phyloP scores from a whole-genome alignment of 768 basidiomycete genomes.

The Pisolithus marmoratus region DNA sequence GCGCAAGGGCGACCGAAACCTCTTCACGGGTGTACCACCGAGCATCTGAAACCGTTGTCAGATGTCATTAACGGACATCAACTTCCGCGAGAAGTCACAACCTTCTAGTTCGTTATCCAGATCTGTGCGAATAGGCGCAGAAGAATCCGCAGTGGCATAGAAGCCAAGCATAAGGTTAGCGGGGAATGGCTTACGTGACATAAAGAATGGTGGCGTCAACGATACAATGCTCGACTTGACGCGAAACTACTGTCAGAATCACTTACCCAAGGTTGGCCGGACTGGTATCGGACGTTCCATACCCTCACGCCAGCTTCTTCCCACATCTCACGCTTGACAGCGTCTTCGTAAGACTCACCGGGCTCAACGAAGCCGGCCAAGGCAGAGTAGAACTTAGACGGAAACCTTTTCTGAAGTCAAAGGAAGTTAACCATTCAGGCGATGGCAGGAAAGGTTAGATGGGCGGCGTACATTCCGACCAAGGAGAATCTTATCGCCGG shows the following conservation, averaged over 20 bases:
- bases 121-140: slow-evolving; percentile 72
- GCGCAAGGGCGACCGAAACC: slow-evolving; percentile 52
- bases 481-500: slow-evolving; percentile 77
- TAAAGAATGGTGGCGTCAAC: slow-evolving; percentile 1
- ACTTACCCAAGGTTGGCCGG: slow-evolving; percentile 79
- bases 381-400: slow-evolving; percentile 75
- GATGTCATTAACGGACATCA: background rate
- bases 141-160: slow-evolving; percentile 71
- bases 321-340: slow-evolving; percentile 88
- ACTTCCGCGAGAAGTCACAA: slow-evolving; percentile 25
- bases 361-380: slow-evolving; percentile 94
- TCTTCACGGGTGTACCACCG: slow-evolving; percentile 82
- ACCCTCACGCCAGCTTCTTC: slow-evolving; percentile 94
- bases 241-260: background rate
- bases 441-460: background rate
- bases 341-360: slow-evolving; percentile 91
- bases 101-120: slow-evolving; percentile 96
- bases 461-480: slow-evolving; percentile 66
- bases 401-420: slow-evolving; percentile 51
- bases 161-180: slow-evolving; percentile 89
- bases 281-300: slow-evolving; percentile 80
- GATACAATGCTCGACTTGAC: background rate
- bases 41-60: slow-evolving; percentile 52
- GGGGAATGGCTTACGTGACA: slow-evolving; percentile 68
- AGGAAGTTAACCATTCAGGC: background rate